These are phyloP conservation scores for Diospyros lotus DNA, from an alignment of 148 eudicot species.

Conservation along the genomic window DNA sequence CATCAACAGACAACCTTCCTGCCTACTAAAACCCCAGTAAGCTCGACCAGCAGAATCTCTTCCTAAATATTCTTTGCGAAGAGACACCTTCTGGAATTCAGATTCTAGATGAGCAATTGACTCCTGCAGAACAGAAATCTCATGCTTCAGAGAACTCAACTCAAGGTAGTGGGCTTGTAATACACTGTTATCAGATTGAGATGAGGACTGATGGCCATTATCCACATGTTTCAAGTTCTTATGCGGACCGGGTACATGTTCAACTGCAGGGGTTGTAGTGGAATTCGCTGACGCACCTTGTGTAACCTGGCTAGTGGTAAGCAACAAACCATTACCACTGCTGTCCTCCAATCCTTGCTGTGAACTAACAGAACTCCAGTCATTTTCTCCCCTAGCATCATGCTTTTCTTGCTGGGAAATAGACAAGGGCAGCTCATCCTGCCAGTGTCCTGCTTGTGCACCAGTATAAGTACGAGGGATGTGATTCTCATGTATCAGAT, in stretches of 20 bases:
- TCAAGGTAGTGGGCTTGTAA: constrained; percentile 20
- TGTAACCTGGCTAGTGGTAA: constrained; percentile 3
- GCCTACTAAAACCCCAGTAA: constrained; percentile 40
- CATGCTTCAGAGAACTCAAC: constrained; percentile 23
- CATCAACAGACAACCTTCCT: constrained; percentile 22
- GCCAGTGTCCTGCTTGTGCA: background rate
- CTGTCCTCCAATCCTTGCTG: background rate
- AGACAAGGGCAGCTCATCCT: background rate
- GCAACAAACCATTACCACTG: constrained; percentile 1
- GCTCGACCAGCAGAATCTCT: constrained; percentile 41
- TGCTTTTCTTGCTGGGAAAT: background rate
- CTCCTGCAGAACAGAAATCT: constrained; percentile 29
- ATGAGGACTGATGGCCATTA: constrained; percentile 14
- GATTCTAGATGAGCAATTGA: constrained; percentile 28
- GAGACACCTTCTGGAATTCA: constrained; percentile 33
- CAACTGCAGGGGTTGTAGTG: background rate
- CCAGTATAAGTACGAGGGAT: background rate
- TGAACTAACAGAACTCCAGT: background rate
- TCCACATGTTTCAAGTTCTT: constrained; percentile 1
- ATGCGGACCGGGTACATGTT: background rate
- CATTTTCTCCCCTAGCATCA: background rate
- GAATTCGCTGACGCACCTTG: constrained; percentile 7
- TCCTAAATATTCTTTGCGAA: constrained; percentile 43
- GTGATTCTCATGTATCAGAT: background rate
- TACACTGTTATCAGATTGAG: constrained; percentile 8